Evolutionary conservation across 176 grass and related monocot genomes (phyloP), one percentile per base, ranked within the genome.

Genomic region (Otatea glauca): DNA sequence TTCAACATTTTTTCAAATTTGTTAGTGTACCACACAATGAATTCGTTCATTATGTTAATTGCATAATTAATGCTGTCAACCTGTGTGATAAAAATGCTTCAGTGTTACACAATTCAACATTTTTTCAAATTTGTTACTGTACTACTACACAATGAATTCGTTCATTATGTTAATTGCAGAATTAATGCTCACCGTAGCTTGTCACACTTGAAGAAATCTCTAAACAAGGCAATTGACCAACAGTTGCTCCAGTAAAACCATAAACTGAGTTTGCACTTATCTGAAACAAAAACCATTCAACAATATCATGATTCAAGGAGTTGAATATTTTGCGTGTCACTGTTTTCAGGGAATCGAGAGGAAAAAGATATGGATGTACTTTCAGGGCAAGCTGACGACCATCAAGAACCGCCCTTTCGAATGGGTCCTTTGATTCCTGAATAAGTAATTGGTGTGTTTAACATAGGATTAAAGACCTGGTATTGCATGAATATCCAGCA

Each of bases 151-250:
- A 78, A 70, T 64, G 32, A 87, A 75, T 69, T 81, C 21, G 8
- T 70, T 39, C 15, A 39, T 82, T 81, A 54, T 64, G 32, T 83
- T 59, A 69, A 43, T 65, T 34, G 32, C 66, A 75, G 7, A 86
- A 78, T 43, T 45, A 24, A 23, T 59, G 53, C 74, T 82, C 84
- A 98, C 96, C 96, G 39, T 98, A 98, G 89, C 96, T 98, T 68
- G 96, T 98, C 77, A 98, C 96, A 60, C 96, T 98, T 70, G 96
- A 98, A 84, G 96, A 98, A 73, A 98, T 98, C 84, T 94, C 96
- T 79, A 99, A 82, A 83, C 96, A 99, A 90, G 96, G 96, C 73
- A 99, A 85, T 83, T 99, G 93, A 78, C 91, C 96, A 86, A 99
- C 84, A 62, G 93, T 96, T 12, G 93, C 93, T 78, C 96, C 96